These are phyloP conservation scores for Pichia rugopelliculosa DNA, from an alignment of 805 yeast species.

Conservation along the genomic window DNA sequence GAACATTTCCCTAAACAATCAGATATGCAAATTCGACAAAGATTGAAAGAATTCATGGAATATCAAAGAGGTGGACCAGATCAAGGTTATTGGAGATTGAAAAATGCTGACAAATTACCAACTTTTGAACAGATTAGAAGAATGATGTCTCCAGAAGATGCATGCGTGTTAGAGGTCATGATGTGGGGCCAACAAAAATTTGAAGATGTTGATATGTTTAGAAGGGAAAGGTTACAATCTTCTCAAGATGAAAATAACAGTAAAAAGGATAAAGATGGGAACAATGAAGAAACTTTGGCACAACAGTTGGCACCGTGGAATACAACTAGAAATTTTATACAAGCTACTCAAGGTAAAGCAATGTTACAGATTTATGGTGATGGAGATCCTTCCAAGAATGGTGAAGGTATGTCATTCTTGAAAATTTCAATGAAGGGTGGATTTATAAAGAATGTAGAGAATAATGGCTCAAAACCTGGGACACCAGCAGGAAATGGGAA, in stretches of 20 bases:
- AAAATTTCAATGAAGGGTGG: slow-evolving; percentile 95
- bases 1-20: slow-evolving; percentile 94
- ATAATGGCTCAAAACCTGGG: slow-evolving; percentile 11
- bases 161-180: slow-evolving; percentile 82
- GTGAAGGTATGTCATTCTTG: slow-evolving; percentile 81
- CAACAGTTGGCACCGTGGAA: slow-evolving; percentile 94
- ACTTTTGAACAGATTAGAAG: slow-evolving; percentile 66
- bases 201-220: slow-evolving; percentile 67
- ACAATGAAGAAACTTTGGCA: slow-evolving; percentile 55
- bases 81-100: slow-evolving; percentile 91
- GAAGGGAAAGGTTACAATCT: slow-evolving; percentile 30
- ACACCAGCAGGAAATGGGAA: slow-evolving; percentile 14
- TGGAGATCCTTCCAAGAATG: slow-evolving; percentile 91
- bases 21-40: slow-evolving; percentile 94
- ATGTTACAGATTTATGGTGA: slow-evolving; percentile 92
- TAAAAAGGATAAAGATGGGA: slow-evolving; percentile 23
- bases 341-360: slow-evolving; percentile 93
- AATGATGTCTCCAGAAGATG: slow-evolving; percentile 91
- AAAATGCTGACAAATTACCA: slow-evolving; percentile 60
- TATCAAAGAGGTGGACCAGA: slow-evolving; percentile 91
- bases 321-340: slow-evolving; percentile 80
- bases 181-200: slow-evolving; percentile 84
- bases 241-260: slow-evolving; percentile 12
- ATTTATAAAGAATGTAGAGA: slow-evolving; percentile 35
- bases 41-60: slow-evolving; percentile 96